These are phyloP conservation scores for Kuraishia piskuri DNA, from an alignment of 805 yeast genomes.

Conservation along the genomic window DNA sequence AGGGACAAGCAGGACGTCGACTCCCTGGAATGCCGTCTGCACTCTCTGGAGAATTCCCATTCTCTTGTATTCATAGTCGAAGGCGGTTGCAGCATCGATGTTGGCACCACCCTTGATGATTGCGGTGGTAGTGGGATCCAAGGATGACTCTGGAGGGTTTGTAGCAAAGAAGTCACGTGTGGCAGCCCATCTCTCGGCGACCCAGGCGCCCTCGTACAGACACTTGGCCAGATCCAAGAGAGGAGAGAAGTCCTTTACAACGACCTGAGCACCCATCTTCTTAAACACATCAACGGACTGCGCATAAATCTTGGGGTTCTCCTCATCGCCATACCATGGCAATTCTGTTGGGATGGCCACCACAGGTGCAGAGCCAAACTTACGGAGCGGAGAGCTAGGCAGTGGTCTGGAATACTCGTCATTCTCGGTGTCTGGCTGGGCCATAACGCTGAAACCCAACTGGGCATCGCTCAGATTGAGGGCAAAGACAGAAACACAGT, in stretches of 20 bases:
- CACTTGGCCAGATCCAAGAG: constrained; percentile 76
- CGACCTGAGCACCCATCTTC: constrained; percentile 47
- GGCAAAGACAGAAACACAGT: constrained; percentile 84
- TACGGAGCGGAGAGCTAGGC: constrained; percentile 56
- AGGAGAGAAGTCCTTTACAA: constrained; percentile 63
- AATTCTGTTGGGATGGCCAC: constrained; percentile 72
- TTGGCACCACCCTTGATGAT: constrained; percentile 75
- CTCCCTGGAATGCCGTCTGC: constrained; percentile 38
- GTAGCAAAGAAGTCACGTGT: constrained; percentile 61
- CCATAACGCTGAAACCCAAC: constrained; percentile 58
- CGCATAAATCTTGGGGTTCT: constrained; percentile 63
- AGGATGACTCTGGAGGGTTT: constrained; percentile 56
- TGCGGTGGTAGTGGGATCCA: constrained; percentile 76
- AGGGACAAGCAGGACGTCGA: constrained; percentile 82
- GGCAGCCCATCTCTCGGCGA: constrained; percentile 88
- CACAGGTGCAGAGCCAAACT: constrained; percentile 49
- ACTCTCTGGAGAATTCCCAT: constrained; percentile 68
- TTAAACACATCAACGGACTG: constrained; percentile 49
- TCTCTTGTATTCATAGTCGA: constrained; percentile 80
- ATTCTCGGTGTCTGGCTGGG: constrained; percentile 53
- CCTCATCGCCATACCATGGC: constrained; percentile 74
- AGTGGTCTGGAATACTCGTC: constrained; percentile 78
- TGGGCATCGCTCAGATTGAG: constrained; percentile 79
- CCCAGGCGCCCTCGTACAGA: constrained; percentile 98
- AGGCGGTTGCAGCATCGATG: constrained; percentile 75